Evolutionary conservation across 257 asterid genomes (phyloP).

Genomic region (Avicennia marina): DNA sequence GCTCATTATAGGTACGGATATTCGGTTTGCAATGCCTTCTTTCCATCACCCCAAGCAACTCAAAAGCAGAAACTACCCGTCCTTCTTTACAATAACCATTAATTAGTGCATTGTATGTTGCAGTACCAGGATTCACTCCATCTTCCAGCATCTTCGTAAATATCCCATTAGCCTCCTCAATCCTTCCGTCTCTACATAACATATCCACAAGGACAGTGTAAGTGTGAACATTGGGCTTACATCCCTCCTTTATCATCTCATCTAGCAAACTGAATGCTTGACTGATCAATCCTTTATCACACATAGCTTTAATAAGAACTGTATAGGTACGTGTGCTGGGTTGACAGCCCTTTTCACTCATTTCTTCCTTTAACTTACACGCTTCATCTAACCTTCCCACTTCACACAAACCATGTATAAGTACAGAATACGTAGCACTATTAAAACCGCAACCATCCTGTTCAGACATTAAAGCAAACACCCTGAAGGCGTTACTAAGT

Average conservation of each 20-base stretch:
- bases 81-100: constrained; percentile 45
- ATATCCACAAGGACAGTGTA: constrained; percentile 39
- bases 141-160: constrained; percentile 36
- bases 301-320: constrained; percentile 38
- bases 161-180: constrained; percentile 42
- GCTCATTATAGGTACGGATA: constrained; percentile 45
- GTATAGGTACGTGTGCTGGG: constrained; percentile 39
- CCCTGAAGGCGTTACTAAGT: constrained; percentile 31
- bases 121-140: constrained; percentile 25
- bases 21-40: constrained; percentile 36
- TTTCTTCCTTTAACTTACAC: constrained; percentile 30
- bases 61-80: constrained; percentile 36
- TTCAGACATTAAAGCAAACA: constrained; percentile 44
- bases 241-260: constrained; percentile 36
- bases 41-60: constrained; percentile 48
- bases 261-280: constrained; percentile 28
- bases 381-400: constrained; percentile 35
- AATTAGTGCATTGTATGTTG: constrained; percentile 43
- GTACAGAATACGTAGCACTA: constrained; percentile 36
- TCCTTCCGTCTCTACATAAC: constrained; percentile 34
- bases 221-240: constrained; percentile 41
- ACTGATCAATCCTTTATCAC: constrained; percentile 28
- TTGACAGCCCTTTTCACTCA: constrained; percentile 30
- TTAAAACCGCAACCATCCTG: constrained; percentile 36
- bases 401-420: constrained; percentile 39